Evolutionary conservation across 495 filamentous ascomycete genomes (phyloP).

Genomic region (Aspergillus carlsbadensis): DNA sequence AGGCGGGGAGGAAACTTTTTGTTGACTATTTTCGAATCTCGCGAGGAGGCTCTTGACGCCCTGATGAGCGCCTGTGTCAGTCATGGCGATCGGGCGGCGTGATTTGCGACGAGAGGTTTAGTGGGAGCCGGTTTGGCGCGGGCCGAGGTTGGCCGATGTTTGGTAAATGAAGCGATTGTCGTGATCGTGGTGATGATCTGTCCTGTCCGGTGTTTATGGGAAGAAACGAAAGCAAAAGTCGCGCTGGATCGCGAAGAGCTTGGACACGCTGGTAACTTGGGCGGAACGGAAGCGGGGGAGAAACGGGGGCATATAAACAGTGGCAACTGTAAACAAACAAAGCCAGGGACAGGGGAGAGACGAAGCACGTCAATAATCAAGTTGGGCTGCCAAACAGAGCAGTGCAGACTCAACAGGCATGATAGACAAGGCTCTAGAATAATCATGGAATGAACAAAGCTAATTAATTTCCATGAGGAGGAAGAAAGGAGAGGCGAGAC

Average conservation of each 20-base stretch:
- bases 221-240: background rate
- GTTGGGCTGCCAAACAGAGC: background rate
- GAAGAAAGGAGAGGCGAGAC: slow-evolving; percentile 11
- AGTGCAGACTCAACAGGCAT: slow-evolving; percentile 11
- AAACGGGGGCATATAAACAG: slow-evolving; percentile 8
- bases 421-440: slow-evolving; percentile 8
- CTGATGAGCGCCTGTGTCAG: slow-evolving; percentile 46
- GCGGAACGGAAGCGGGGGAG: background rate
- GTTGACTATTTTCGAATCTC: slow-evolving; percentile 77
- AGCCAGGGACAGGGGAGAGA: background rate
- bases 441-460: slow-evolving; percentile 7
- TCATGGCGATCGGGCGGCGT: slow-evolving; percentile 36
- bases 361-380: slow-evolving; percentile 8
- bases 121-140: background rate
- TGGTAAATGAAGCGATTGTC: background rate
- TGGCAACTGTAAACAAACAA: slow-evolving; percentile 10
- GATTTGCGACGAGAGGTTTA: background rate
- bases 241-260: background rate
- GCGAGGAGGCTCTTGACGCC: slow-evolving; percentile 76
- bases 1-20: slow-evolving; percentile 54
- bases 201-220: background rate
- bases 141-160: slow-evolving; percentile 2
- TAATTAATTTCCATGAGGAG: background rate
- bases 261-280: slow-evolving; percentile 10
- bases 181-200: background rate